Percentiles rank a stretch among this genome's conserved stretches.
Evolutionary conservation across 2,329 filamentous ascomycete species (phyloP).

Genomic region (Colletotrichum coccodes): DNA sequence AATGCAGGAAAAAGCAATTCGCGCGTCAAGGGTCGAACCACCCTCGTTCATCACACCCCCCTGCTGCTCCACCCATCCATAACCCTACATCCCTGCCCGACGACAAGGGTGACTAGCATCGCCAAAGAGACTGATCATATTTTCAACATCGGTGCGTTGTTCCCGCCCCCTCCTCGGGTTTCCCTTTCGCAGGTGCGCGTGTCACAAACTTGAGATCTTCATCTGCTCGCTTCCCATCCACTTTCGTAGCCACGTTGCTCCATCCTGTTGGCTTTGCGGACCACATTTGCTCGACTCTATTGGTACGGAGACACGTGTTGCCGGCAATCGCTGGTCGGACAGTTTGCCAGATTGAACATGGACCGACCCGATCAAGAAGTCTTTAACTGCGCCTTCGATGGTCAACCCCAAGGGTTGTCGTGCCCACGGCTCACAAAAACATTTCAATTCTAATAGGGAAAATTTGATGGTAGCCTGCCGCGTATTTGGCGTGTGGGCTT

Average conservation of each 20-base stretch:
- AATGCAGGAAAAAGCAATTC: constrained; percentile 17
- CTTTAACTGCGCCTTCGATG: not conserved
- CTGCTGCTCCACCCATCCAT: not conserved
- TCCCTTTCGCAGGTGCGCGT: not conserved
- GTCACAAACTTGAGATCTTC: constrained; percentile 3
- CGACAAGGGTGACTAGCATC: not conserved
- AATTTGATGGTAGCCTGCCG: not conserved
- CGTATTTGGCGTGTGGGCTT: not conserved
- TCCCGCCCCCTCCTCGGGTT: not conserved
- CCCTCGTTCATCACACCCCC: not conserved
- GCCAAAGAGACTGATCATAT: constrained; percentile 6
- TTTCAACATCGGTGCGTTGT: constrained; percentile 8
- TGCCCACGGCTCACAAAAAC: not conserved
- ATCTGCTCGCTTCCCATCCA: not conserved
- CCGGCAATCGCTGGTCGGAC: not conserved
- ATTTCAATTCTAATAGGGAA: not conserved
- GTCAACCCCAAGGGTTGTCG: not conserved
- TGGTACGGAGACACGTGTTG: not conserved
- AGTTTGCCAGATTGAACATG: not conserved
- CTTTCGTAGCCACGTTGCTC: not conserved
- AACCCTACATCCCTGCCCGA: not conserved
- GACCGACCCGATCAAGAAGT: not conserved
- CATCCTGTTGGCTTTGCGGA: not conserved
- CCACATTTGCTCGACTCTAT: not conserved
- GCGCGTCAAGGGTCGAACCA: not conserved